A percentile compares a stretch with the other conserved stretches of the same genome.
Evolutionary conservation across 2,329 filamentous ascomycete genomes (phyloP).

Genomic region (Penicillium sp.): DNA sequence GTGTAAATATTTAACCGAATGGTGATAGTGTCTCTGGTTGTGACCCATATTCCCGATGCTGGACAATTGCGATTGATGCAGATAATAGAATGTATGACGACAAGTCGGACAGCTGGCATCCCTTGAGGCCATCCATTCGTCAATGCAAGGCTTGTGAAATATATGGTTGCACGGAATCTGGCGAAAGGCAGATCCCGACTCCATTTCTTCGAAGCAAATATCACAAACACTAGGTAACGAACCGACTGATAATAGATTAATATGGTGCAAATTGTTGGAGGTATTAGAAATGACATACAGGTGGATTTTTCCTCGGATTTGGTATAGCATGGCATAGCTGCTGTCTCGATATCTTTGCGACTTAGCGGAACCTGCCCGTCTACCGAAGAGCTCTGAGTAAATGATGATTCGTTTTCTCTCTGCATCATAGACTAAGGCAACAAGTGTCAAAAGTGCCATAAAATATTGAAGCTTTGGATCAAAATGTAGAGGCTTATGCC

Average conservation of each 20-base stretch:
- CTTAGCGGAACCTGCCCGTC: slow-evolving; percentile 1
- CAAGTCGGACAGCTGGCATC: slow-evolving; percentile 9
- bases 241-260: neutral
- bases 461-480: too few relatives aligned
- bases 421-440: too few relatives aligned
- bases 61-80: neutral
- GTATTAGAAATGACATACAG: neutral
- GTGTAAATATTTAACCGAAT: too few relatives aligned
- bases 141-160: slow-evolving; percentile 7
- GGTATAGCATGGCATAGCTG: slow-evolving; percentile 4
- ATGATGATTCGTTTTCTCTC: too few relatives aligned
- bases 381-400: neutral
- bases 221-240: slow-evolving; percentile 1
- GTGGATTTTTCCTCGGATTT: slow-evolving; percentile 2
- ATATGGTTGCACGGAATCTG: slow-evolving; percentile 7
- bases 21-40: too few relatives aligned
- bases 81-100: slow-evolving; percentile 7
- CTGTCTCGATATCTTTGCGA: neutral
- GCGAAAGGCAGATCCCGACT: slow-evolving; percentile 2
- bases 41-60: too few relatives aligned
- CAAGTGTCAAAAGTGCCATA: too few relatives aligned
- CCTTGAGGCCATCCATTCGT: neutral
- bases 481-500: too few relatives aligned
- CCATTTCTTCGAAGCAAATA: slow-evolving; percentile 5
- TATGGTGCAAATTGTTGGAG: neutral